Conservation (phyloP, 2,329 filamentous ascomycete species). For the Sporothrix humicola region DNA sequence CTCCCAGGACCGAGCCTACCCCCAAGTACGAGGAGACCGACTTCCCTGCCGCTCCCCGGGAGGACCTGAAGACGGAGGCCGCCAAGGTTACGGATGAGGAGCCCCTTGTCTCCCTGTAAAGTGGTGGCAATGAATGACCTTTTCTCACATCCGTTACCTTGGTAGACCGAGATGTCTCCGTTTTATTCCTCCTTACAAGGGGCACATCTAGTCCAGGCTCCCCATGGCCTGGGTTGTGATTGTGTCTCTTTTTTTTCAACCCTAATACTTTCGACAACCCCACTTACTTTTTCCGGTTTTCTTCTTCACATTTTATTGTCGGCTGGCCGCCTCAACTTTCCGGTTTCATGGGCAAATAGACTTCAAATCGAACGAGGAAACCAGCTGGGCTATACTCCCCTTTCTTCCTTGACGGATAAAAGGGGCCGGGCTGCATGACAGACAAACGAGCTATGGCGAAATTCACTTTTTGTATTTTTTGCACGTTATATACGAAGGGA, state of each 20-base stretch:
- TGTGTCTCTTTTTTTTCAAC: background rate
- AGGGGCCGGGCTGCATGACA: conserved; percentile 35
- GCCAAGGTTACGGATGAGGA: conserved; percentile 41
- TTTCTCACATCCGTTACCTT: background rate
- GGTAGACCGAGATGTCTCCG: background rate
- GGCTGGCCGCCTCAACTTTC: conserved; percentile 36
- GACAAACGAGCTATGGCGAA: conserved; percentile 34
- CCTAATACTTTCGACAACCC: conserved; percentile 5
- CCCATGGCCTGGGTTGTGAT: background rate
- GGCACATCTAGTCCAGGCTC: too few relatives aligned
- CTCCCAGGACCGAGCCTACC: conserved; percentile 38
- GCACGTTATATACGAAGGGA: conserved; percentile 26
- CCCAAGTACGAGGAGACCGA: conserved; percentile 51
- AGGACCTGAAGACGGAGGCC: conserved; percentile 52
- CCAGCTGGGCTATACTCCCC: conserved; percentile 20
- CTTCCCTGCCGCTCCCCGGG: conserved; percentile 54
- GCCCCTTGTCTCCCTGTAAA: conserved; percentile 38
- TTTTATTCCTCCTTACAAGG: background rate
- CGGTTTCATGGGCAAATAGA: conserved; percentile 35
- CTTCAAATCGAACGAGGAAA: conserved; percentile 33
- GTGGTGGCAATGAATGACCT: background rate
- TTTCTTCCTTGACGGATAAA: conserved; percentile 35
- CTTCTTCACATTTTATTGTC: conserved; percentile 25
- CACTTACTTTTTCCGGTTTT: background rate
- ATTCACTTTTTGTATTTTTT: conserved; percentile 15